Evolutionary conservation across 768 basidiomycete species (phyloP), one percentile per base, ranked within the genome.

Genomic region (Kwoniella sp.): DNA sequence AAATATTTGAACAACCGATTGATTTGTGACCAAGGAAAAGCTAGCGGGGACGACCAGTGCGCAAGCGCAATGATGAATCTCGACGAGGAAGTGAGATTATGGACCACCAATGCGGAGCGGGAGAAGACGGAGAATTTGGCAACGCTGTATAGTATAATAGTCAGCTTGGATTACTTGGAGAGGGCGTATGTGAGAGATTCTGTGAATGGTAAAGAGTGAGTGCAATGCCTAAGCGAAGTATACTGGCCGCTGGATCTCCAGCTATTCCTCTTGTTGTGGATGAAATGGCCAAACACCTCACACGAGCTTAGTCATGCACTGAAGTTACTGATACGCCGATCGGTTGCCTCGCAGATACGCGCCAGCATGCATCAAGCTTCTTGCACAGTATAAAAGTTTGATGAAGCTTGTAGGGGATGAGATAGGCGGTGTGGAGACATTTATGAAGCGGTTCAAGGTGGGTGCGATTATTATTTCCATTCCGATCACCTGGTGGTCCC

Each of bases 311-410:
- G n/a, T n/a, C n/a, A n/a, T n/a, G n/a, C n/a, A n/a, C n/a, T n/a
- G n/a, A n/a, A n/a, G n/a, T 44, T 44, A 19, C 40, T 44, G 17
- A 44, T 19, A 44, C 40, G 8, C 40, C 17, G 40, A 6, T 44
- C 40, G 8, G 17, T 44, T 15, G 17, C 15, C 13, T n/a, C 13
- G n/a, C 26, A 96, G 93, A 84, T 99, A 98, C 79, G 92, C 92
- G 67, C 94, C 92, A 60, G 93, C 92, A 65, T 99, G 95, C 79
- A 93, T 91, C 15, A 86, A 90, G 44, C 82, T 99, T n/a, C 81
- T 98, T 15, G 91, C 92, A 7, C 93, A 96, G 81, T 98, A 96
- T 83, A 96, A 96, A 85, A 94, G 92, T 0, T 91, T 96, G 87
- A 82, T 93, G 65, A 96, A 92, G 81, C 85, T 97, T n/a, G 89